Evolutionary conservation across 805 yeast genomes (phyloP).

Genomic region (Yamadazyma laniorum): DNA sequence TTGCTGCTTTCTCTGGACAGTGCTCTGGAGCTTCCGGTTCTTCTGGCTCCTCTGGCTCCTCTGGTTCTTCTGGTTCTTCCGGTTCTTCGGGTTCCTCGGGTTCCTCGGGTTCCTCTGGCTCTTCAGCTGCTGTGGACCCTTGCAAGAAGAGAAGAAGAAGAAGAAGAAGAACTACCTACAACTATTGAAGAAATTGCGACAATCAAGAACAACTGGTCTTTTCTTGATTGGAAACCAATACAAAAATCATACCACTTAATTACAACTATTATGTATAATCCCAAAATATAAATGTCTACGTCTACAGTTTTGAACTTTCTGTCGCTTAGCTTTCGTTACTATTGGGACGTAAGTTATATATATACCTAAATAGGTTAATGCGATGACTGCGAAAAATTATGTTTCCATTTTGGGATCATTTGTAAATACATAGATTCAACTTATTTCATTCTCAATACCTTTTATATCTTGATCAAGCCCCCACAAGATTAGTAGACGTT

Average conservation of each 20-base stretch:
- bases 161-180: constrained; percentile 21
- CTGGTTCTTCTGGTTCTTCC: constrained; percentile 8
- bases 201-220: not conserved
- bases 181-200: constrained; percentile 10
- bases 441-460: too few species aligned
- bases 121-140: constrained; percentile 16
- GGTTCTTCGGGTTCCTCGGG: constrained; percentile 14
- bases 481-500: too few species aligned
- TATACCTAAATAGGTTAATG: not conserved
- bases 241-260: constrained; percentile 8
- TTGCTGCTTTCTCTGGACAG: constrained; percentile 37
- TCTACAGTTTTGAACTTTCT: too few species aligned
- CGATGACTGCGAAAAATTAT: not conserved
- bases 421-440: too few species aligned
- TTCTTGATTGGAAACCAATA: not conserved
- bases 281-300: too few species aligned
- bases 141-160: constrained; percentile 37
- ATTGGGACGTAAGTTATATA: too few species aligned
- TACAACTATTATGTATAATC: not conserved
- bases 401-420: not conserved
- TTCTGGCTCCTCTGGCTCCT: constrained; percentile 12
- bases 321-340: too few species aligned
- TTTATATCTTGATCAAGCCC: too few species aligned
- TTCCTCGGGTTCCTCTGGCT: constrained; percentile 6
- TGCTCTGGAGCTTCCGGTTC: constrained; percentile 18